These are phyloP conservation scores for Kalanchoe fedtschenkoi DNA, from an alignment of 164 flowering plant genomes.

Conservation along the genomic window DNA sequence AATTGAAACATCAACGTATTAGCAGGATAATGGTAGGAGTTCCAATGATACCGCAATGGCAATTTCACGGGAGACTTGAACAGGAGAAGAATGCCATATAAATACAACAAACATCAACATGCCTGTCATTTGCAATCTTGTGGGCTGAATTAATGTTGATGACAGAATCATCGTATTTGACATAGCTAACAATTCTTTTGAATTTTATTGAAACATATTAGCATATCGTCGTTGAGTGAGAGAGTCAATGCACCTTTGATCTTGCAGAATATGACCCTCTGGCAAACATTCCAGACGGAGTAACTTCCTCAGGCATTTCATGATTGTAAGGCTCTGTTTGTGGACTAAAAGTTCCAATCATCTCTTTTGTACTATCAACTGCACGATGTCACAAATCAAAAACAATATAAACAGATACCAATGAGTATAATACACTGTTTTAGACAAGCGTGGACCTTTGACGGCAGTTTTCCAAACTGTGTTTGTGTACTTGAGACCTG, in stretches of 20 bases:
- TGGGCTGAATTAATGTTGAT: no score
- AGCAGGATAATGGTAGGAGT: no score
- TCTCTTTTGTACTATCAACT: constrained; percentile 52
- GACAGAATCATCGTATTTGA: no score
- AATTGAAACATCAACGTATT: no score
- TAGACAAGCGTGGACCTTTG: constrained; percentile 25
- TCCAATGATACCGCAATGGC: no score
- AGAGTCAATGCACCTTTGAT: constrained; percentile 19
- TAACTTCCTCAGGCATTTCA: constrained; percentile 51
- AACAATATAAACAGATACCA: not conserved
- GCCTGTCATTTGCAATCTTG: no score
- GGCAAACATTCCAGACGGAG: constrained; percentile 65
- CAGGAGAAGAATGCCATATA: no score
- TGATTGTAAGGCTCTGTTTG: constrained; percentile 50
- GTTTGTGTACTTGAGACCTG: constrained; percentile 51
- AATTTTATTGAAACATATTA: no score
- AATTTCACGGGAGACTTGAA: no score
- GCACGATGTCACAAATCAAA: constrained; percentile 6
- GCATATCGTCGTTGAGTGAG: not conserved
- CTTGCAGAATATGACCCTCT: constrained; percentile 57
- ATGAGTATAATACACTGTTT: no score
- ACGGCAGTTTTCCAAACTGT: constrained; percentile 63
- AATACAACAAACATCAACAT: no score
- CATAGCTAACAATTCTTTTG: no score
- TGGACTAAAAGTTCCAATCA: constrained; percentile 70